These are phyloP conservation scores for Daedaleopsis nitida DNA, from an alignment of 768 basidiomycete species.

Conservation along the genomic window DNA sequence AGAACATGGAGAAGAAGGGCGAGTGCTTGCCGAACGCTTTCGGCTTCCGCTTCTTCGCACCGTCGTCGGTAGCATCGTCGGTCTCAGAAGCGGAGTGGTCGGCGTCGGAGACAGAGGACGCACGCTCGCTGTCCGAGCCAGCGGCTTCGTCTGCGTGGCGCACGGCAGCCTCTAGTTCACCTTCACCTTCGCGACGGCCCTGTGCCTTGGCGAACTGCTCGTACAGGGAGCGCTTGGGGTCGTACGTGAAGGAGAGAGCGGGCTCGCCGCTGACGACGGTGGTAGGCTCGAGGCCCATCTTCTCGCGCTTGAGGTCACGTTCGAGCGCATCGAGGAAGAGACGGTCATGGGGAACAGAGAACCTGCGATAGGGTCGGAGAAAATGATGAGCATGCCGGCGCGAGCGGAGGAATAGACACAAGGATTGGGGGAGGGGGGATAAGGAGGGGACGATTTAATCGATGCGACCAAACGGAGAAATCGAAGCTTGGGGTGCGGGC, in stretches of 20 bases:
- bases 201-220: conserved; percentile 75
- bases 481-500: not conserved
- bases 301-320: conserved; percentile 94
- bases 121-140: conserved; percentile 16
- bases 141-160: conserved; percentile 32
- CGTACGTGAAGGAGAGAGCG: conserved; percentile 85
- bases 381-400: conserved; percentile 2
- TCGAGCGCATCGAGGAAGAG: conserved; percentile 97
- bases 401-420: conserved; percentile 31
- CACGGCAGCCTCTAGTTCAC: conserved; percentile 35
- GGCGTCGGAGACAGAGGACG: conserved; percentile 13
- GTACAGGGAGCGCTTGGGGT: conserved; percentile 80
- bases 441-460: not conserved
- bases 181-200: conserved; percentile 37
- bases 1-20: conserved; percentile 64
- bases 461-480: not conserved
- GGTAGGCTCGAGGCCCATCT: conserved; percentile 85
- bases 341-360: conserved; percentile 95
- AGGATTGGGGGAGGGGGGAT: not conserved
- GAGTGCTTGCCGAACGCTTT: conserved; percentile 15
- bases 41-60: conserved; percentile 21
- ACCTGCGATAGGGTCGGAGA: conserved; percentile 56
- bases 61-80: conserved; percentile 26
- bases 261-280: conserved; percentile 79
- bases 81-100: conserved; percentile 26